Evolutionary conservation across 2,329 filamentous ascomycete species (phyloP).

Genomic region (Pyricularia sp.): DNA sequence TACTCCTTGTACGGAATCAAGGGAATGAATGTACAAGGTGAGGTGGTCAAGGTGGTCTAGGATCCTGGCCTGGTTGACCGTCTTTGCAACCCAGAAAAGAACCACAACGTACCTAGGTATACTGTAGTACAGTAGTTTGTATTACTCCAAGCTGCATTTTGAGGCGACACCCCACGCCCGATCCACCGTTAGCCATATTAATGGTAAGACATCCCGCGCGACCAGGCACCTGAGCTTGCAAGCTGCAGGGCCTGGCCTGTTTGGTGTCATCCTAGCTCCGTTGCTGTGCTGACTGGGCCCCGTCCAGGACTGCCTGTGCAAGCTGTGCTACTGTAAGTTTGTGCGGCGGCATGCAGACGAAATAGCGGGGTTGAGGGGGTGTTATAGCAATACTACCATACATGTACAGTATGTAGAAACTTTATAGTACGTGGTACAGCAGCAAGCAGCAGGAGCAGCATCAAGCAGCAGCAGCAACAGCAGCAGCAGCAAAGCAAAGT

Average conservation of each 20-base stretch:
- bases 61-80: neutral
- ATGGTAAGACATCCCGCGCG: neutral
- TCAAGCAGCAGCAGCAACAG: neutral
- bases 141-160: neutral
- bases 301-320: neutral
- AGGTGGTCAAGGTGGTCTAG: too few species aligned
- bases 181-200: neutral
- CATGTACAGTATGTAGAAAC: neutral
- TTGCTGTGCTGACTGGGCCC: neutral
- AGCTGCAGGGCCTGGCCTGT: neutral
- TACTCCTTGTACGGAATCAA: neutral
- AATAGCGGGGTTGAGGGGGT: neutral
- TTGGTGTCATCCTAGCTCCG: neutral
- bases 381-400: neutral
- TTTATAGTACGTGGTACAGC: neutral
- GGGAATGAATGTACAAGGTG: neutral
- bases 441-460: neutral
- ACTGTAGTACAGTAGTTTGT: neutral
- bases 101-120: too few species aligned
- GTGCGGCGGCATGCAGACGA: neutral
- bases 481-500: neutral
- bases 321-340: neutral
- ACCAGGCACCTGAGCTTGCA: neutral
- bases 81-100: neutral
- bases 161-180: neutral